Conservation (phyloP, 2,329 filamentous ascomycete genomes). For the Didymella pinodella region DNA sequence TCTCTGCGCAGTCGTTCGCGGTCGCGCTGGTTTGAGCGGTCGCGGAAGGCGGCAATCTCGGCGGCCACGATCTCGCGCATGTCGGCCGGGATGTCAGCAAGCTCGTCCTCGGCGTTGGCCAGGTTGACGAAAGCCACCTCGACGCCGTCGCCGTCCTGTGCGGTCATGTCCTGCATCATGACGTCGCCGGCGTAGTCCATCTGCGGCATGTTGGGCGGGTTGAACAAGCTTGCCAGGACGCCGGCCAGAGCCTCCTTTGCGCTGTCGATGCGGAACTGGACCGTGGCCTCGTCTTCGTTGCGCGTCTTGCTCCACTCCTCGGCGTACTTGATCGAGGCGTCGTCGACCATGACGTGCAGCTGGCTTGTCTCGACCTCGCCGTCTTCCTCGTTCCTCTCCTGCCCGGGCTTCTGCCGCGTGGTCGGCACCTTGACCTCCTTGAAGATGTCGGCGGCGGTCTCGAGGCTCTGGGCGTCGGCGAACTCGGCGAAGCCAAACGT, state of each 20-base stretch:
- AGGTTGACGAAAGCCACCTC: constrained; percentile 92
- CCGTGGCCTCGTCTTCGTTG: constrained; percentile 68
- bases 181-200: constrained; percentile 71
- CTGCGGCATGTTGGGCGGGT: constrained; percentile 59
- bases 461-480: constrained; percentile 87
- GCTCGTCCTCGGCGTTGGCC: constrained; percentile 78
- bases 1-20: constrained; percentile 86
- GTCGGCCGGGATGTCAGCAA: constrained; percentile 93
- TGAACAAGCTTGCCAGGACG: constrained; percentile 75
- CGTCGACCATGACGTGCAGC: constrained; percentile 77
- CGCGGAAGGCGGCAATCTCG: constrained; percentile 93
- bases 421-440: constrained; percentile 82
- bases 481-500: constrained; percentile 96
- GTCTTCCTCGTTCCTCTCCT: constrained; percentile 49
- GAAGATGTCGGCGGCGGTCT: constrained; percentile 83
- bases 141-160: constrained; percentile 66
- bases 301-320: constrained; percentile 77
- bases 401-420: constrained; percentile 71
- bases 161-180: constrained; percentile 69
- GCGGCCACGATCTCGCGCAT: constrained; percentile 94
- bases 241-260: constrained; percentile 73
- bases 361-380: constrained; percentile 70
- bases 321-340: constrained; percentile 83
- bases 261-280: constrained; percentile 73
- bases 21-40: constrained; percentile 87